These are phyloP conservation scores for Trichoderma arundinaceum DNA, from an alignment of 2,329 filamentous ascomycete species.

Conservation along the genomic window DNA sequence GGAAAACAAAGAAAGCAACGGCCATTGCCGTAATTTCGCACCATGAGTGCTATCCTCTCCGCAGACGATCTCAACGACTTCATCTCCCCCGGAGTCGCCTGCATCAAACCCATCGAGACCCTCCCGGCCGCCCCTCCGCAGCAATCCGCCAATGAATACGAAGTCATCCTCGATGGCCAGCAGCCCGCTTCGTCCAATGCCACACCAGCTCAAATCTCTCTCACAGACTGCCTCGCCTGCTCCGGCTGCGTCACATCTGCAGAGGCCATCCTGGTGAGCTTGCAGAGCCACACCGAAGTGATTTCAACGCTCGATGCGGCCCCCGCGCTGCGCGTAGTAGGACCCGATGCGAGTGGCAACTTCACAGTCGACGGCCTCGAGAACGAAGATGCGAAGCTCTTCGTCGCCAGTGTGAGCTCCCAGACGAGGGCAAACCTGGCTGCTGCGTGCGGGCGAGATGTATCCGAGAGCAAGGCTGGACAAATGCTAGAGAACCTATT, in stretches of 20 bases:
- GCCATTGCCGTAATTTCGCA: constrained; percentile 37
- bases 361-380: constrained; percentile 59
- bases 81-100: constrained; percentile 95
- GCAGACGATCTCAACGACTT: constrained; percentile 98
- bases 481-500: constrained; percentile 84
- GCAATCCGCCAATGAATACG: constrained; percentile 61
- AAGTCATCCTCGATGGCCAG: constrained; percentile 93
- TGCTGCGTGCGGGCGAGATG: constrained; percentile 74
- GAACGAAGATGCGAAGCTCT: constrained; percentile 71
- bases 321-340: constrained; percentile 53
- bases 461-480: constrained; percentile 75
- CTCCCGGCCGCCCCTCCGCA: constrained; percentile 65
- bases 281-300: constrained; percentile 94
- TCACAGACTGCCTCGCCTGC: constrained; percentile 96
- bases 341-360: constrained; percentile 43
- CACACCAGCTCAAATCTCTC: constrained; percentile 85
- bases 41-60: constrained; percentile 96
- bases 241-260: constrained; percentile 97
- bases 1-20: not conserved
- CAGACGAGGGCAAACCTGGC: constrained; percentile 90
- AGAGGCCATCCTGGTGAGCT: constrained; percentile 92
- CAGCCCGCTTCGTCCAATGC: constrained; percentile 57
- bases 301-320: constrained; percentile 77
- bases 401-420: constrained; percentile 90
- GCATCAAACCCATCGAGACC: constrained; percentile 96